Percentiles rank a stretch among this genome's conserved stretches.
These are phyloP conservation scores for Trichoderma harzianum DNA, from an alignment of 2,329 filamentous ascomycete species.

Conservation along the genomic window DNA sequence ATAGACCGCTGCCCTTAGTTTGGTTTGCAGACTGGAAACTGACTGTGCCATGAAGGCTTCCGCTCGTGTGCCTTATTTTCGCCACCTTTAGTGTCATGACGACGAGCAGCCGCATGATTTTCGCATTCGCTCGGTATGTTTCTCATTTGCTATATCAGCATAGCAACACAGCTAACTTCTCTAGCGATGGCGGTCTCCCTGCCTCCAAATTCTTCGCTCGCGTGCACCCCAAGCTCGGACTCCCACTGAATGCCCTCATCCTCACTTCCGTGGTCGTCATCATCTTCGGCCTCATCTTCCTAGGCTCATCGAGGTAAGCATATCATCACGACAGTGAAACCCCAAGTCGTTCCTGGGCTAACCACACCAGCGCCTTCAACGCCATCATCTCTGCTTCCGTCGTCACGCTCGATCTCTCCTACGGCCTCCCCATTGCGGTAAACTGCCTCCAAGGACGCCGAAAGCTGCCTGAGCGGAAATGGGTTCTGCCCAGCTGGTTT, in stretches of 20 bases:
- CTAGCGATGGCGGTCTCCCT: slow-evolving; percentile 61
- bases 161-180: neutral
- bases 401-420: slow-evolving; percentile 67
- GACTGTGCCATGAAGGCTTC: slow-evolving; percentile 34
- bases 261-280: slow-evolving; percentile 60
- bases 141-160: slow-evolving; percentile 26
- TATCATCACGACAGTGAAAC: too few species aligned
- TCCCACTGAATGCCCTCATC: slow-evolving; percentile 64
- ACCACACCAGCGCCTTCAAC: slow-evolving; percentile 55
- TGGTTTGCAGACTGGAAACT: neutral
- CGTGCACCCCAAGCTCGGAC: slow-evolving; percentile 57
- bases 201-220: slow-evolving; percentile 57
- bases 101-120: slow-evolving; percentile 63
- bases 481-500: slow-evolving; percentile 33
- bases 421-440: slow-evolving; percentile 69
- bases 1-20: neutral
- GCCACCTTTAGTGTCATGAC: slow-evolving; percentile 63
- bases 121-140: slow-evolving; percentile 54
- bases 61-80: slow-evolving; percentile 61
- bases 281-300: slow-evolving; percentile 66
- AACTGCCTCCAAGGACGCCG: slow-evolving; percentile 63
- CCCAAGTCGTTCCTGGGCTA: neutral
- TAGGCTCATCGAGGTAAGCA: slow-evolving; percentile 51
- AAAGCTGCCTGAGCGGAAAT: slow-evolving; percentile 54
- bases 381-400: slow-evolving; percentile 69